Percentiles rank a stretch among this genome's conserved stretches.
phyloP scores from a whole-genome alignment of 225 moss, liverwort and hornwort genomes.

The Rhytidiadelphus loreus region DNA sequence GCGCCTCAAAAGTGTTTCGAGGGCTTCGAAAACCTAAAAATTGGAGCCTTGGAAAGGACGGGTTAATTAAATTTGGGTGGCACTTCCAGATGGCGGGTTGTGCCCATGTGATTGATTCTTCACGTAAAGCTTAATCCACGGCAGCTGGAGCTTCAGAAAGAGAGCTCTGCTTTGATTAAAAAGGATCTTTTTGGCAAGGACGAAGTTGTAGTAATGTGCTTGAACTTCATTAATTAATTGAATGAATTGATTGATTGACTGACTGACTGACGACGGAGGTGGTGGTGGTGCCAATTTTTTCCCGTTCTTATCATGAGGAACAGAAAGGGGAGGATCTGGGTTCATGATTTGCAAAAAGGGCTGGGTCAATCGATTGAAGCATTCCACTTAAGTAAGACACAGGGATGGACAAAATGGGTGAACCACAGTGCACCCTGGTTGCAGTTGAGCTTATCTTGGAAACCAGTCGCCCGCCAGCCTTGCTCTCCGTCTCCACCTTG shows the following conservation, averaged over 20 bases:
- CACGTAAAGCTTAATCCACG: not conserved
- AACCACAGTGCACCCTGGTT: not conserved
- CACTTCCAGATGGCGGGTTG: not conserved
- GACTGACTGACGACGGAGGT: too few relatives aligned
- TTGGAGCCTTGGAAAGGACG: not conserved
- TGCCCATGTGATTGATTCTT: not conserved
- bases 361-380: constrained; percentile 9
- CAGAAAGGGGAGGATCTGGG: not conserved
- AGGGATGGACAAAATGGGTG: constrained; percentile 14
- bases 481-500: not conserved
- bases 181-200: not conserved
- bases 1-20: not conserved
- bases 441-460: constrained; percentile 15
- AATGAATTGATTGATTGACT: too few relatives aligned
- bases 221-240: not conserved
- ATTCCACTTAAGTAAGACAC: not conserved
- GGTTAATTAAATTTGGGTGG: not conserved
- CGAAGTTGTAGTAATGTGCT: not conserved
- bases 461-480: not conserved
- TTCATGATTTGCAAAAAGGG: not conserved
- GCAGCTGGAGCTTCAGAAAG: not conserved
- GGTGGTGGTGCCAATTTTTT: not conserved
- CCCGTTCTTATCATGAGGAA: constrained; percentile 8
- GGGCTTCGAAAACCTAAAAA: not conserved
- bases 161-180: not conserved